Evolutionary conservation across 805 yeast genomes (phyloP), one percentile per base, ranked within the genome.

Genomic region (Pichia paraexigua): DNA sequence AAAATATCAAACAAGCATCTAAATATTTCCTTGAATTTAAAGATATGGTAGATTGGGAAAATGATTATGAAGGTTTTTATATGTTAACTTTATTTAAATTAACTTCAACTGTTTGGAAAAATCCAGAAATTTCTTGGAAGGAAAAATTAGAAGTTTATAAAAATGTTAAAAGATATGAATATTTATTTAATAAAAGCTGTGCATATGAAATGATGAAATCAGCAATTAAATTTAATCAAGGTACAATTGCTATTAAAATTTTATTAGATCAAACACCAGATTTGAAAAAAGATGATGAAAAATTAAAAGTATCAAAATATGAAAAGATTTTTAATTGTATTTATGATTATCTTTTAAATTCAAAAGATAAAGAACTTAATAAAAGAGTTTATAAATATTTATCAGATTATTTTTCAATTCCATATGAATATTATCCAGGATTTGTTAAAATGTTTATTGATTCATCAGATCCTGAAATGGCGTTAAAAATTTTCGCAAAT

Each of bases 401-500:
- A 44, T 77, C 78, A 58, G 70, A 74, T 56, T 74, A 77, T 48
- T 83, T 85, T 61, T 59, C 68, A 32, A 71, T 84, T 2, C 86
- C 90, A 0, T 76, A 67, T 56, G 82, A 81, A 6, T 68, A 77
- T 5, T 84, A 82, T 60, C 69, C 78, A 25, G 83, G 84, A 1
- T 68, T 82, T 2, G 75, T 86, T 70, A 66, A 73, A 56, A 77
- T 75, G 59, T 82, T 85, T 57, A 75, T 85, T 54, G 65, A 70
- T 11, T 66, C 76, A 17, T 73, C 72, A 27, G 68, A 85, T 37
- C 80, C 87, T 24, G 79, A 82, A 56, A 80, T 82, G 12, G 80
- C 91, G 1, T 70, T 84, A 48, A 66, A 74, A 27, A 73, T 85
- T 15, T 84, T 86, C 66, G 76, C 84, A 51, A 79, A 77, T 52